Conservation (phyloP, 2,329 filamentous ascomycete genomes). For the Moelleriella libera region DNA sequence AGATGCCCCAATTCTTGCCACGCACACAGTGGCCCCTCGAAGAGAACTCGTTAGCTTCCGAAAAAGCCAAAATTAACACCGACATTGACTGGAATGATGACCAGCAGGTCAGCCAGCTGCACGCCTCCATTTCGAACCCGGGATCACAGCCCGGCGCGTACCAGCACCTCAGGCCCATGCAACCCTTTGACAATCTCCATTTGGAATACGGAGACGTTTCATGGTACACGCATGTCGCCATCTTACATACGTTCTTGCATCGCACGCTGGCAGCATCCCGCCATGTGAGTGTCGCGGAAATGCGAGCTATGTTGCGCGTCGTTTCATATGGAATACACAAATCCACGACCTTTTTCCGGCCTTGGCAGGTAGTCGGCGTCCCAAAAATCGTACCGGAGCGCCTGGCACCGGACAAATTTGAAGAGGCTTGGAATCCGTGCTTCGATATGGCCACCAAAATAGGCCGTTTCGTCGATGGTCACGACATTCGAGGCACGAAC, state of each 20-base stretch:
- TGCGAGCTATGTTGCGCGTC: conserved; percentile 5
- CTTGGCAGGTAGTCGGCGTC: conserved; percentile 3
- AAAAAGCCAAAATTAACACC: neutral
- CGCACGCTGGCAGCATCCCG: neutral
- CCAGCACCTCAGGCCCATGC: conserved; percentile 6
- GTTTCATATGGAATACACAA: conserved; percentile 9
- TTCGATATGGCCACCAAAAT: conserved; percentile 2
- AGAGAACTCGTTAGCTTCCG: neutral
- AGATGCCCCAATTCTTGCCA: conserved; percentile 9
- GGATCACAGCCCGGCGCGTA: conserved; percentile 1
- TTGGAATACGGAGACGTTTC: neutral
- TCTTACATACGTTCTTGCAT: conserved; percentile 6
- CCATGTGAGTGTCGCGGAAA: conserved; percentile 1
- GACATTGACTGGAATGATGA: neutral
- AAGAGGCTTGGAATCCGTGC: conserved; percentile 1
- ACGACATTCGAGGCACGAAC: neutral
- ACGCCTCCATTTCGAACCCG: neutral
- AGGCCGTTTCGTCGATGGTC: conserved; percentile 2
- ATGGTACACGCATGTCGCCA: conserved; percentile 7
- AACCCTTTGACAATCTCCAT: conserved; percentile 5
- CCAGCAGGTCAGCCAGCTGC: neutral
- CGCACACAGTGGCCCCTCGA: conserved; percentile 5
- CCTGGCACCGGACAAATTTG: neutral
- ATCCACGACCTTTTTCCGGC: conserved; percentile 4
- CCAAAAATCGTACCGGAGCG: neutral